These are phyloP conservation scores for Pyronema domesticum DNA, from an alignment of 495 filamentous ascomycete genomes.

Conservation along the genomic window DNA sequence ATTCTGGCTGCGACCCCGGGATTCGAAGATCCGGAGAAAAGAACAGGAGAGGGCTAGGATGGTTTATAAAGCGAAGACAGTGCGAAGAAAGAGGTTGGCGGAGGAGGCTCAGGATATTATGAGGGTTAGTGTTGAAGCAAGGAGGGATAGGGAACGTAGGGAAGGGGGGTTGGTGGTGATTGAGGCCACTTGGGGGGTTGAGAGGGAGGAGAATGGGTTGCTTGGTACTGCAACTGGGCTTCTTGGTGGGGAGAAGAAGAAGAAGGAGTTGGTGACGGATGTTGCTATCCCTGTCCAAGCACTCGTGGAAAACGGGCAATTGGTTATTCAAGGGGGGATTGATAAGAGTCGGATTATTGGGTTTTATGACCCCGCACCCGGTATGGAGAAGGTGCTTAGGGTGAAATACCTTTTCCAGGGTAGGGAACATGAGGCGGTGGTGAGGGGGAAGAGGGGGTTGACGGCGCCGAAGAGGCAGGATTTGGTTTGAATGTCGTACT, in stretches of 20 bases:
- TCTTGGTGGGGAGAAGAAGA: background rate
- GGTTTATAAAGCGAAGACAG: slow-evolving; percentile 29
- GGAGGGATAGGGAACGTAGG: slow-evolving; percentile 29
- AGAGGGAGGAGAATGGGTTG: slow-evolving; percentile 19
- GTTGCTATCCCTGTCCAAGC: slow-evolving; percentile 34
- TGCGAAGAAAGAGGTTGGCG: slow-evolving; percentile 32
- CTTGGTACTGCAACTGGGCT: slow-evolving; percentile 16
- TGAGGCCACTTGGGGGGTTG: slow-evolving; percentile 14
- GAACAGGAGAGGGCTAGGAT: slow-evolving; percentile 28
- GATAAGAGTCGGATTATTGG: slow-evolving; percentile 37
- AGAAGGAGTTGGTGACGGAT: slow-evolving; percentile 24
- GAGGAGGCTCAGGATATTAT: slow-evolving; percentile 37
- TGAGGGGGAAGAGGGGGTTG: slow-evolving; percentile 31
- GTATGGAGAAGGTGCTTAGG: slow-evolving; percentile 33
- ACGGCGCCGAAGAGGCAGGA: slow-evolving; percentile 24
- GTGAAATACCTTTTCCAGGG: slow-evolving; percentile 37
- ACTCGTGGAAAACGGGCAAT: slow-evolving; percentile 32
- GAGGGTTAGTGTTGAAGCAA: slow-evolving; percentile 31
- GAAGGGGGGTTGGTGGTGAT: slow-evolving; percentile 21
- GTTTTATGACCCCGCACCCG: slow-evolving; percentile 41
- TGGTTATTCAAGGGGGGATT: slow-evolving; percentile 29
- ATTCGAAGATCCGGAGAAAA: slow-evolving; percentile 26
- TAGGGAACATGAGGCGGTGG: slow-evolving; percentile 30
- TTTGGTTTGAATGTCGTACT: background rate
- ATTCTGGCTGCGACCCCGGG: slow-evolving; percentile 29